Evolutionary conservation across 2,329 filamentous ascomycete genomes (phyloP), one percentile per base, ranked within the genome.

Genomic region (Cladosporium velox): DNA sequence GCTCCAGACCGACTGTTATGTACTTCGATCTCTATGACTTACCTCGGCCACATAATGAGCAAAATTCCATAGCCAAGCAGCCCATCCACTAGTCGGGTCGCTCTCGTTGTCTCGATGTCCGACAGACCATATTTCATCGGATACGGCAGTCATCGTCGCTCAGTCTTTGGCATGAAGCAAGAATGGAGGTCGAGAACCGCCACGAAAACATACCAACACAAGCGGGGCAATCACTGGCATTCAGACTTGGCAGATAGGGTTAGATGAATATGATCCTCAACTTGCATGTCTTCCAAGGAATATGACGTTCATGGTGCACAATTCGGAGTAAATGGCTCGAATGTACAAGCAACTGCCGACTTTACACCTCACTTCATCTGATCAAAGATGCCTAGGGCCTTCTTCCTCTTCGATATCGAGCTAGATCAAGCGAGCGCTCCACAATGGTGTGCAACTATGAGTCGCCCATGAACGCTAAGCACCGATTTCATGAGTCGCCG

Each of bases 401-500:
- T 28, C 26, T 30, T 54, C 15, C 24, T 15, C 3, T 12, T 18
- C 49, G 8, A 54, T 26, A 30, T 26, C 15, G 28, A 30, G 18
- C 26, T 54, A 54, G 49, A 54, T 30, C 49, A 54, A 54, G 49
- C 49, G 26, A 54, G 28, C 4, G 49, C 49, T 54, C 49, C 49
- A 54, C 28, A 54, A 30, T 30, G 12, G 15, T 30, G 10, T 54
- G 12, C 28, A 28, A 7, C 28, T 30, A 54, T 30, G 24, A 54
- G 49, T 54, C 49, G 49, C 26, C 14, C 14, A 28, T 30, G 49
- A 54, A 54, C 49, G 49, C 49, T 30, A 30, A 30, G 49, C 49
- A 47, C 41, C 11, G n/a, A 11, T 1, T 21, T 47, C 41, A 47
- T 12, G 41, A 47, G 41, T 47, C 41, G 41, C 10, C 7, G n/a